Conservation (phyloP, 2,329 filamentous ascomycete genomes). For the Cladosporium sp. region DNA sequence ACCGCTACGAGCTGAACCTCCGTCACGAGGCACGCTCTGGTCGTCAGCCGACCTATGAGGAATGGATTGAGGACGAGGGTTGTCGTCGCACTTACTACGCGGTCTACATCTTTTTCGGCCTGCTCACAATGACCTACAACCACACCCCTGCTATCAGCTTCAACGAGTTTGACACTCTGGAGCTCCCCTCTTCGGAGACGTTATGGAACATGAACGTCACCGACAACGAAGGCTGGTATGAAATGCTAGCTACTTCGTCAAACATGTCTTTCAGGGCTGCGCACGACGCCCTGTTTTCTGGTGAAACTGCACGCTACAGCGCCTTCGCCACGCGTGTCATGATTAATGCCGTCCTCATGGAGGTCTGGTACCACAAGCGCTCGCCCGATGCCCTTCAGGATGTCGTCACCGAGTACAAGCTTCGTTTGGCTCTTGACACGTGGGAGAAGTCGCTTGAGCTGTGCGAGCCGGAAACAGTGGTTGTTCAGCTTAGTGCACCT, state of each 20-base stretch:
- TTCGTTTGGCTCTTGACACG: conserved; percentile 91
- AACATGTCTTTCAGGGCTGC: conserved; percentile 88
- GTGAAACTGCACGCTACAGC: conserved; percentile 86
- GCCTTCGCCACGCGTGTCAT: conserved; percentile 96
- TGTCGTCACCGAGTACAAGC: conserved; percentile 97
- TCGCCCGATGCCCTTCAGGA: conserved; percentile 97
- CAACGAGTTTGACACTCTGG: conserved; percentile 93
- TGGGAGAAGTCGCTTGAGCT: conserved; percentile 96
- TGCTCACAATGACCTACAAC: conserved; percentile 93
- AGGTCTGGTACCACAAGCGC: conserved; percentile 98
- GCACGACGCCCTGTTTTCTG: conserved; percentile 93
- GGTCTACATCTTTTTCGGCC: conserved; percentile 97
- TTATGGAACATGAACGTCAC: conserved; percentile 84
- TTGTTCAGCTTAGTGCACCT: conserved; percentile 86
- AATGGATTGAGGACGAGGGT: conserved; percentile 97
- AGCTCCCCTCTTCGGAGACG: conserved; percentile 89
- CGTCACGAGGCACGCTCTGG: conserved; percentile 84
- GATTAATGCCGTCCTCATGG: conserved; percentile 97
- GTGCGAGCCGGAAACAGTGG: conserved; percentile 85
- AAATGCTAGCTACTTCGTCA: conserved; percentile 69
- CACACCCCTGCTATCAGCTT: conserved; percentile 97
- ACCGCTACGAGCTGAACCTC: conserved; percentile 92
- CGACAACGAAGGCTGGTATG: conserved; percentile 82
- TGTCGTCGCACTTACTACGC: conserved; percentile 97
- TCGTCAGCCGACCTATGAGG: conserved; percentile 71